A percentile compares a stretch with the other conserved stretches of the same genome.
These are phyloP conservation scores for Kodamaea restingae DNA, from an alignment of 805 yeast genomes.

Conservation along the genomic window DNA sequence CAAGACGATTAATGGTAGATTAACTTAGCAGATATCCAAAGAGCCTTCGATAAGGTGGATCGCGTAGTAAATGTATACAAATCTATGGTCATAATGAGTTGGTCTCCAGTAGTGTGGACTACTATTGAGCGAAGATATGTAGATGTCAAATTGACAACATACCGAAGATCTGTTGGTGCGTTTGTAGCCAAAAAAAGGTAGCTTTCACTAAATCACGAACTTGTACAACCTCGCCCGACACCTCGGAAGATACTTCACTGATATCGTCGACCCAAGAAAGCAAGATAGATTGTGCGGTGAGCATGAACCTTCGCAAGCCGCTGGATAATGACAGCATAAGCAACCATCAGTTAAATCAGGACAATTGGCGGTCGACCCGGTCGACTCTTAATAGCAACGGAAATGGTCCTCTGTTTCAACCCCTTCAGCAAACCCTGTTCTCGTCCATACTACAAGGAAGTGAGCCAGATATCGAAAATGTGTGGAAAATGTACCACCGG, in stretches of 20 bases:
- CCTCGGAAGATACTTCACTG: no score
- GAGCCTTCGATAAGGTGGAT: no score
- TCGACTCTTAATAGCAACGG: not conserved
- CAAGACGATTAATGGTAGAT: no score
- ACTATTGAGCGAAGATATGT: no score
- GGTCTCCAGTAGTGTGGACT: no score
- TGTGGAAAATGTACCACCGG: conserved; percentile 80
- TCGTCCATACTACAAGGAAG: conserved; percentile 5
- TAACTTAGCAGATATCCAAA: no score
- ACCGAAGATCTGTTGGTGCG: not conserved
- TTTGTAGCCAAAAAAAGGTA: not conserved
- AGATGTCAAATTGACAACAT: not conserved
- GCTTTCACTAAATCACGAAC: not conserved
- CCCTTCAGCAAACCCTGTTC: not conserved
- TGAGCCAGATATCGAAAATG: conserved; percentile 20
- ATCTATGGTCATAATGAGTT: no score
- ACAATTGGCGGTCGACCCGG: not conserved
- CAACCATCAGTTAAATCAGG: not conserved
- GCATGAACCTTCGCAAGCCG: not conserved
- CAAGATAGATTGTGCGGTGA: not conserved
- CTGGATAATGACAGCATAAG: not conserved
- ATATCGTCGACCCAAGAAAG: not conserved
- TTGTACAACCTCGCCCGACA: not conserved
- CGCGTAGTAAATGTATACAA: no score
- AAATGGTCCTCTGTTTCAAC: not conserved